A percentile compares a stretch with the other conserved stretches of the same genome.
Conservation (phyloP, 164 flowering plant species). For the Tetrastigma voinierianum region DNA sequence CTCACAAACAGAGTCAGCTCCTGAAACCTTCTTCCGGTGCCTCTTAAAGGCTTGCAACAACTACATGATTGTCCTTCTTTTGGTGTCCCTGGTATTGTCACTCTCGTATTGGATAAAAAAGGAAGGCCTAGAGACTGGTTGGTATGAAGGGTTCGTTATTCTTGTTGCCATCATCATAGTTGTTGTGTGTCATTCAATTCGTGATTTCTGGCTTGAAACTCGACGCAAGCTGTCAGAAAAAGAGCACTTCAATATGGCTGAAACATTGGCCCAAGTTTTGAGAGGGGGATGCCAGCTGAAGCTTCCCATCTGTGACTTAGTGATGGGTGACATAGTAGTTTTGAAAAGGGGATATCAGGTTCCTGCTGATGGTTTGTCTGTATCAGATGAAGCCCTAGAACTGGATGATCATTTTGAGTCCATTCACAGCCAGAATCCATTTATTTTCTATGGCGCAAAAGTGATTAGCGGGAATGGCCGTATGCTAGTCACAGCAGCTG, state of each 20-base stretch:
- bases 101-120: constrained; percentile 12
- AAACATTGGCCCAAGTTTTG: constrained; percentile 2
- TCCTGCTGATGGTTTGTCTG: constrained; percentile 21
- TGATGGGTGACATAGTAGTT: constrained; percentile 14
- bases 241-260: neutral
- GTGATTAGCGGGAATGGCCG: constrained; percentile 7
- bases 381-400: neutral
- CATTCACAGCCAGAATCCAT: constrained; percentile 5
- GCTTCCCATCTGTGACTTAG: neutral
- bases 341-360: constrained; percentile 13
- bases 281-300: constrained; percentile 7
- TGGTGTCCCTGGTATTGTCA: constrained; percentile 4
- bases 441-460: constrained; percentile 5
- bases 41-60: constrained; percentile 2
- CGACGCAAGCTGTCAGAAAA: neutral
- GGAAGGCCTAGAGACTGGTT: constrained; percentile 16
- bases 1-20: neutral
- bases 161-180: constrained; percentile 6
- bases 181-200: neutral
- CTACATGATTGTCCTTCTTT: constrained; percentile 14
- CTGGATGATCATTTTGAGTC: neutral
- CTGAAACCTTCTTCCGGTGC: neutral
- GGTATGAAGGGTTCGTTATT: constrained; percentile 11
- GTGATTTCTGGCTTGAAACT: neutral
- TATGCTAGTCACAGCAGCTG: constrained; percentile 22